These are phyloP conservation scores for Pseudogymnoascus sp. DNA, from an alignment of 2,329 filamentous ascomycete genomes.

Conservation along the genomic window DNA sequence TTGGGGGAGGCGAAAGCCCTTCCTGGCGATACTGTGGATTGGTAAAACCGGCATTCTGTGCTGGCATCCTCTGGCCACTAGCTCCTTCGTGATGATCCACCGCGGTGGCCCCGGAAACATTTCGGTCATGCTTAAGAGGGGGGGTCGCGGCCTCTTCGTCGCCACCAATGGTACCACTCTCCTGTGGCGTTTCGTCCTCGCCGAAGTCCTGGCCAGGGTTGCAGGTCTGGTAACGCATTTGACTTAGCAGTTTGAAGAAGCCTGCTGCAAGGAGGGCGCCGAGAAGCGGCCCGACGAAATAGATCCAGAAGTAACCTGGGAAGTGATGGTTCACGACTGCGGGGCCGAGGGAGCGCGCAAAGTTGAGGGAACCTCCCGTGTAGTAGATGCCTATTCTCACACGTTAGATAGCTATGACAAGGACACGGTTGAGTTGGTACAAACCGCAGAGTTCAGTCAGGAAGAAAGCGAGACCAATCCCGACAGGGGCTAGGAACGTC, in stretches of 20 bases:
- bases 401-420: not conserved
- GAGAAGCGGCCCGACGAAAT: conserved; percentile 43
- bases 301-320: conserved; percentile 40
- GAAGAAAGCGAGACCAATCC: conserved; percentile 40
- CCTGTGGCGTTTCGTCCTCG: not conserved
- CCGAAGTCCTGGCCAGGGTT: conserved; percentile 40
- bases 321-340: conserved; percentile 36
- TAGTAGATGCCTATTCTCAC: conserved; percentile 34
- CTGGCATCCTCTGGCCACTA: not conserved
- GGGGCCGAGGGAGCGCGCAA: conserved; percentile 39
- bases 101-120: conserved; percentile 4
- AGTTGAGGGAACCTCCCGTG: conserved; percentile 41
- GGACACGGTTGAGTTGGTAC: conserved; percentile 11
- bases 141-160: not conserved
- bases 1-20: not conserved
- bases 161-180: not conserved
- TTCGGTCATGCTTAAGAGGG: not conserved
- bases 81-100: not conserved
- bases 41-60: not conserved
- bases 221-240: conserved; percentile 42
- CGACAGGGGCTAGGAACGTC: conserved; percentile 40
- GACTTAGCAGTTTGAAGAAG: conserved; percentile 43
- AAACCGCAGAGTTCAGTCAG: conserved; percentile 35
- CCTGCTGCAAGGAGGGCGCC: conserved; percentile 41
- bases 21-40: not conserved